phyloP scores from a whole-genome alignment of 2,329 filamentous ascomycete species.

The Penicillium sp. region DNA sequence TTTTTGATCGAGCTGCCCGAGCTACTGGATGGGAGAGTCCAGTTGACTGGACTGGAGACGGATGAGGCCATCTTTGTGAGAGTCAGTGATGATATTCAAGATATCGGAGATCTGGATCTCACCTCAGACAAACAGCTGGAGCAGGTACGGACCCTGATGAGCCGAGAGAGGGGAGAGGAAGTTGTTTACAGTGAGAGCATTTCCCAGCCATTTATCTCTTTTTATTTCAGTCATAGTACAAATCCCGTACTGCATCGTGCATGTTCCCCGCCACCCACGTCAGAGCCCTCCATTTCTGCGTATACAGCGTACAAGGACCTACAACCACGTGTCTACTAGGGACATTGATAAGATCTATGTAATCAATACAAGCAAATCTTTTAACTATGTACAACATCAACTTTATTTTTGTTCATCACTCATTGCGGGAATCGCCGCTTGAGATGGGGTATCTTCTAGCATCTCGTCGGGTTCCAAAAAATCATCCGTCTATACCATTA shows the following conservation, averaged over 20 bases:
- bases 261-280: too few relatives aligned
- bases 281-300: too few relatives aligned
- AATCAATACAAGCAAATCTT: constrained; percentile 12
- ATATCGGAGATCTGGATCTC: not conserved
- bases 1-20: constrained; percentile 35
- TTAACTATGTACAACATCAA: constrained; percentile 25
- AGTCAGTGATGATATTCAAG: not conserved
- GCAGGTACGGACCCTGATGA: not conserved
- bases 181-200: too few relatives aligned
- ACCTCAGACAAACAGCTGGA: not conserved
- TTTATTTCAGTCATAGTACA: too few relatives aligned
- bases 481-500: constrained; percentile 29
- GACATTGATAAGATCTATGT: too few relatives aligned
- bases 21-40: constrained; percentile 32
- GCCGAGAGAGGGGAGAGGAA: not conserved
- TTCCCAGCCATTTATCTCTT: too few relatives aligned
- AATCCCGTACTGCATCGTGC: too few relatives aligned
- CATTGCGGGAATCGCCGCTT: constrained; percentile 24
- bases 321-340: too few relatives aligned
- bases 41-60: constrained; percentile 27
- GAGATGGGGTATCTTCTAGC: constrained; percentile 32
- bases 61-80: constrained; percentile 16
- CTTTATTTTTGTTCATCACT: constrained; percentile 33
- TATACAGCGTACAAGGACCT: too few relatives aligned
- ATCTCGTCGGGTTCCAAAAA: constrained; percentile 21